Evolutionary conservation across 2,329 filamentous ascomycete species (phyloP), one percentile per base, ranked within the genome.

Genomic region (Dothidotthia symphoricarpi): DNA sequence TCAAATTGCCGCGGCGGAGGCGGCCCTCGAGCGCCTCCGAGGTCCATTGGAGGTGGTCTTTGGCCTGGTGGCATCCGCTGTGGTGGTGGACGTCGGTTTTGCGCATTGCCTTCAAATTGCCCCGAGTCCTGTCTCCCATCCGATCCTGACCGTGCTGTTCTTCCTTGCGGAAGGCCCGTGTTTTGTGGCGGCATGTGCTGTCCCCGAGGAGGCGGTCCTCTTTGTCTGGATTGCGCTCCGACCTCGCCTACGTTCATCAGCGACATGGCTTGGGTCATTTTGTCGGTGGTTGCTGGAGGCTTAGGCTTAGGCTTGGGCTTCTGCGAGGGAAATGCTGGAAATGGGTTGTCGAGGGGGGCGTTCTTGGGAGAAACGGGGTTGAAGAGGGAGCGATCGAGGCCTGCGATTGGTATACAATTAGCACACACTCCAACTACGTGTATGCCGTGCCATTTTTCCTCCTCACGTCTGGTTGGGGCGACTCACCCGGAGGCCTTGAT

Each of bases 311-410:
- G 49, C 39, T 25, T 43, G 42, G 32, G 51, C 40, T 53, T 62
- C 51, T 55, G 53, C 19, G 19, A 22, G 11, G 69, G 69, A 45
- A 75, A 75, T 1, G 63, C 60, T 6, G 73, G 73, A 36, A 76
- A 76, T 0, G 73, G 71, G 43, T 71, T 76, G 52, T 76, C 73
- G 43, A 64, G 61, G 7, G 62, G 47, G 14, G 61, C 32, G 10
- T 34, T 49, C 28, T 51, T 52, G n/a, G 60, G 58, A 4, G 51
- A 50, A 10, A 43, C 39, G n/a, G 59, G 59, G 26, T 57, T 52
- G 32, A 64, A 34, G 8, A 61, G 31, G 5, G 59, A 55, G 33
- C 63, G 60, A n/a, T 59, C 57, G 25, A 53, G 46, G 29, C 54
- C 63, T 67, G 44, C 45, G 16, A 36, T 22, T 5, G 19, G 9